These are phyloP conservation scores for Aspergillus neotritici DNA, from an alignment of 2,329 filamentous ascomycete species.

Conservation along the genomic window DNA sequence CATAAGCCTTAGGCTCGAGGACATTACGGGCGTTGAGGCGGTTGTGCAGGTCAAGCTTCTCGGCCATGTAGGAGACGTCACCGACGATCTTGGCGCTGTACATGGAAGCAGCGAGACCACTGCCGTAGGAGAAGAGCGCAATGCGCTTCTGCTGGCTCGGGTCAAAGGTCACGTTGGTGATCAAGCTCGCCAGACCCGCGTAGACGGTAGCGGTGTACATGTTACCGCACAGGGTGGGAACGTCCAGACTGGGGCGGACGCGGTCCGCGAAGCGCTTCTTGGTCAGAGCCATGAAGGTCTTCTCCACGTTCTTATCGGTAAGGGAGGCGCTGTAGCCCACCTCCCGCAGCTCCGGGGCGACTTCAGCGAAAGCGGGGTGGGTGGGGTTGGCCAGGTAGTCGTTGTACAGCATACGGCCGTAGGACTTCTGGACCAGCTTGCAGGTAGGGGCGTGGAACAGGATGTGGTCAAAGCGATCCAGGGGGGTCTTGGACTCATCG, in stretches of 20 bases:
- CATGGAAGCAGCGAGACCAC: conserved; percentile 68
- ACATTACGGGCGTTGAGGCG: conserved; percentile 60
- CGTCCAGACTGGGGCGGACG: conserved; percentile 66
- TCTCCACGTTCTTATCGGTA: conserved; percentile 76
- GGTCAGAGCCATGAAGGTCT: conserved; percentile 75
- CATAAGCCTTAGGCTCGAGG: conserved; percentile 67
- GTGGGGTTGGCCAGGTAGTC: conserved; percentile 70
- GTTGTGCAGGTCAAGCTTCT: conserved; percentile 64
- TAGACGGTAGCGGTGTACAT: conserved; percentile 60
- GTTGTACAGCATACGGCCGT: conserved; percentile 77
- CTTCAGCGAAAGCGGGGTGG: conserved; percentile 63
- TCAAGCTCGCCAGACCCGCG: conserved; percentile 52
- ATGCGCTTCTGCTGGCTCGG: conserved; percentile 66
- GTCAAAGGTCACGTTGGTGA: conserved; percentile 59
- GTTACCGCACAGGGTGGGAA: conserved; percentile 68
- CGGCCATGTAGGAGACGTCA: conserved; percentile 61
- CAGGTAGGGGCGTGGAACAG: conserved; percentile 79
- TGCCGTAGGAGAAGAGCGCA: conserved; percentile 73
- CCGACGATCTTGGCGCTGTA: conserved; percentile 63
- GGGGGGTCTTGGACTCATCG: conserved; percentile 52
- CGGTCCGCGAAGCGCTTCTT: conserved; percentile 81
- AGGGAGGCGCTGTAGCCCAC: conserved; percentile 75
- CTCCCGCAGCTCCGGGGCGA: conserved; percentile 69
- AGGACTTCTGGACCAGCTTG: conserved; percentile 83
- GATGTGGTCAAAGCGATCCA: conserved; percentile 80